These are phyloP conservation scores for Aspergillus persii DNA, from an alignment of 2,329 filamentous ascomycete species.

Conservation along the genomic window DNA sequence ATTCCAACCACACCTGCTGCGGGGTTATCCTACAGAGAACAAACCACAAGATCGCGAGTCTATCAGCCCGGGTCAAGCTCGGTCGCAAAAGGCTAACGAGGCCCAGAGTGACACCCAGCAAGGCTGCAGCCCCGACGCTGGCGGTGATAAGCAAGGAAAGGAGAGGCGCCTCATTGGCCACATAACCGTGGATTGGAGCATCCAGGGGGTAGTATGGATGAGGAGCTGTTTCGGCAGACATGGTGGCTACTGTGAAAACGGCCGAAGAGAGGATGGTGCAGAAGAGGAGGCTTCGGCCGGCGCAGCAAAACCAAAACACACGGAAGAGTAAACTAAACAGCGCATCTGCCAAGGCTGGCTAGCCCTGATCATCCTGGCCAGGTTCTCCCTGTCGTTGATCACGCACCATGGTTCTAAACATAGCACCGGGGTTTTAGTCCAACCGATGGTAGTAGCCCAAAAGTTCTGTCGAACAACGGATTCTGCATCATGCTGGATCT, in stretches of 20 bases:
- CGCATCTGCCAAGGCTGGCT: background rate
- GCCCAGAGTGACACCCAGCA: slow-evolving; percentile 58
- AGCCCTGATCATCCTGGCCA: background rate
- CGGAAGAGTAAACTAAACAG: background rate
- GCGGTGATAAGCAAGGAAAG: slow-evolving; percentile 61
- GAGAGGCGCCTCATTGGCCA: slow-evolving; percentile 64
- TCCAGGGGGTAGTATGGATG: slow-evolving; percentile 73
- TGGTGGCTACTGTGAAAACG: background rate
- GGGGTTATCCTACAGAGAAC: slow-evolving; percentile 56
- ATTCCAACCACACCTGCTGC: background rate
- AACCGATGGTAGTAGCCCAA: too few species aligned
- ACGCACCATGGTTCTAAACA: background rate
- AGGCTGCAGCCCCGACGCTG: slow-evolving; percentile 52
- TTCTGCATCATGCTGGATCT: too few species aligned
- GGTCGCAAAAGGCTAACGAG: slow-evolving; percentile 55
- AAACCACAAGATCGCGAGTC: slow-evolving; percentile 70
- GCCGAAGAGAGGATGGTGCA: background rate
- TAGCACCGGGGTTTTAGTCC: background rate
- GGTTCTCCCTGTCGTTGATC: background rate
- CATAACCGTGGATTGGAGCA: slow-evolving; percentile 60
- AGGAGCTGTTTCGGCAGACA: slow-evolving; percentile 9
- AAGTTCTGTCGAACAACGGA: too few species aligned
- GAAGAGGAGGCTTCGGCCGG: background rate
- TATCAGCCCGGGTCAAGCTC: slow-evolving; percentile 53
- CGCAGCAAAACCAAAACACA: background rate